These are phyloP conservation scores for Brassica hybrid DNA, from an alignment of 441 rosid species.

Conservation along the genomic window DNA sequence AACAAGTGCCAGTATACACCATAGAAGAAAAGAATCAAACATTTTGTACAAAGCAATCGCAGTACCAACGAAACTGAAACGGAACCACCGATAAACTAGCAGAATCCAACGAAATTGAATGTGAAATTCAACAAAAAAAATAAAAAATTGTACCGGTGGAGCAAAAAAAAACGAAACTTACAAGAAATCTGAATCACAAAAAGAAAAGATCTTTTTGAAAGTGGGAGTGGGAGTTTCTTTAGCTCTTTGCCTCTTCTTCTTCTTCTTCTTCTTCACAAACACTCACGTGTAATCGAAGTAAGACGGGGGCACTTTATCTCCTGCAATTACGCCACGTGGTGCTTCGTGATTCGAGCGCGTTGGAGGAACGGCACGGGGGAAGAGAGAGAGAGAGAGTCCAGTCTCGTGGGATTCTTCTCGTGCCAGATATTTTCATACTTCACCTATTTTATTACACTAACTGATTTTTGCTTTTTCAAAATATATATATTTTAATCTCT, in stretches of 20 bases:
- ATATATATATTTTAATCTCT: neutral
- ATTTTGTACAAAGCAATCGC: neutral
- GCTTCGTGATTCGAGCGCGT: conserved; percentile 45
- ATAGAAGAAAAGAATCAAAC: conserved; percentile 34
- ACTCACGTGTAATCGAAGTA: conserved; percentile 35
- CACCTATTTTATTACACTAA: neutral
- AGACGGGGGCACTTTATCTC: conserved; percentile 45
- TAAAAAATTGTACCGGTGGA: conserved; percentile 16
- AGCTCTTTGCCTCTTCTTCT: conserved; percentile 7
- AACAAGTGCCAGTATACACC: conserved; percentile 16
- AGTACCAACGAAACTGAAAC: conserved; percentile 12
- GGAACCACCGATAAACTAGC: neutral
- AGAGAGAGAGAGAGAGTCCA: conserved; percentile 13
- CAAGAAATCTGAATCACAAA: neutral
- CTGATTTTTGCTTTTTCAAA: neutral
- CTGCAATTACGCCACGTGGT: conserved; percentile 41
- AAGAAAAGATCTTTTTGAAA: neutral
- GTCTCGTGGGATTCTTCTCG: conserved; percentile 33
- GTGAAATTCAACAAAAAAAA: neutral
- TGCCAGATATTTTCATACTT: conserved; percentile 20
- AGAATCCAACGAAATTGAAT: neutral
- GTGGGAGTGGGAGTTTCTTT: conserved; percentile 4
- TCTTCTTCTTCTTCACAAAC: neutral
- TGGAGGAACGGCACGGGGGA: conserved; percentile 30
- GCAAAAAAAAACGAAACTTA: neutral